Base-by-base conservation (phyloP, 805 yeast species). In the Lipomyces oligophaga region DNA sequence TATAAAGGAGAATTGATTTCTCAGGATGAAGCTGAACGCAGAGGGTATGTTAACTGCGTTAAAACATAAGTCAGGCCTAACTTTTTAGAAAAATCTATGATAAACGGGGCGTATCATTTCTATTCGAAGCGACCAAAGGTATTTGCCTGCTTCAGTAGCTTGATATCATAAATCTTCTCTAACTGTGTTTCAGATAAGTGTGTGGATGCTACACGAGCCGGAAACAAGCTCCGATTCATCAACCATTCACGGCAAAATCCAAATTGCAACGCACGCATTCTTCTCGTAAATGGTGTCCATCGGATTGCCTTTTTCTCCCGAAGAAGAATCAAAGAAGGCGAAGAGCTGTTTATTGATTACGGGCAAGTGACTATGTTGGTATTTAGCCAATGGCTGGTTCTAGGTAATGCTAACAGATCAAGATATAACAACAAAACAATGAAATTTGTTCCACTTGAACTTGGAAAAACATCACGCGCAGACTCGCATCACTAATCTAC, bases 1-100 rank as follows among this genome's bases (percentile, higher is more conserved):
- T 50, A 50, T 41, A 49, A 48, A 25, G 55, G 55, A 22, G 55
- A 50, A 28, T 40, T 49, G 10, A 50, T 50, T 7, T 47, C 52
- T 6, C 55, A 50, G 34, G 53, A 50, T 22, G 55, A 50, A 26
- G 52, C 55, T 4, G 55, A 50, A 27, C 43, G 55, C 13, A 47
- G 55, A n/a, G 55, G 54, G 52, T 47, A 18, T 1, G 50, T 34
- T 4, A 11, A 4, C 11, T n/a, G 5, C 5, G 11, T 11, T 20
- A 4, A 11, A 3, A 19, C 22, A 16, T 24, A 10, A 36, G n/a
- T 20, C 16, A 24, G 10, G n/a, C 16, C 22, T 6, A 13, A 5
- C 8, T n/a, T 19, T 19, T 18, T 38, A 47, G 54, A 2, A 50
- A 50, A 39, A 50, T 50, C 6, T 50, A 50, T 25, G 55, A 50